Evolutionary conservation across 306 rosid genomes (phyloP).

Genomic region (Malus domestica): ASM211411v1 NC_041793.1:43745001-43745500

Average conservation of each 20-base stretch:
- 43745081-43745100: conserved; percentile 15
- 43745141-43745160: conserved; percentile 10
- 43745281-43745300: conserved; percentile 61
- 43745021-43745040: neutral
- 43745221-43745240: conserved; percentile 17
- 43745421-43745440: neutral
- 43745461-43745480: too few species aligned
- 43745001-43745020: conserved; percentile 28
- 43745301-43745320: conserved; percentile 42
- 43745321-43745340: neutral
- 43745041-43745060: conserved; percentile 33
- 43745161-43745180: conserved; percentile 28
- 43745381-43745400: neutral
- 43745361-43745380: neutral
- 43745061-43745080: conserved; percentile 43
- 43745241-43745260: neutral
- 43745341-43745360: neutral
- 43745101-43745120: neutral
- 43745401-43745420: neutral
- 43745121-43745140: neutral
- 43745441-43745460: too few species aligned
- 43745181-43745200: conserved; percentile 25
- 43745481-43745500: too few species aligned
- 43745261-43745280: conserved; percentile 38
- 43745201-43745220: conserved; percentile 24